Evolutionary conservation across 1,139 yeast species (phyloP).

Genomic region (Geotrichum fermentans): DNA sequence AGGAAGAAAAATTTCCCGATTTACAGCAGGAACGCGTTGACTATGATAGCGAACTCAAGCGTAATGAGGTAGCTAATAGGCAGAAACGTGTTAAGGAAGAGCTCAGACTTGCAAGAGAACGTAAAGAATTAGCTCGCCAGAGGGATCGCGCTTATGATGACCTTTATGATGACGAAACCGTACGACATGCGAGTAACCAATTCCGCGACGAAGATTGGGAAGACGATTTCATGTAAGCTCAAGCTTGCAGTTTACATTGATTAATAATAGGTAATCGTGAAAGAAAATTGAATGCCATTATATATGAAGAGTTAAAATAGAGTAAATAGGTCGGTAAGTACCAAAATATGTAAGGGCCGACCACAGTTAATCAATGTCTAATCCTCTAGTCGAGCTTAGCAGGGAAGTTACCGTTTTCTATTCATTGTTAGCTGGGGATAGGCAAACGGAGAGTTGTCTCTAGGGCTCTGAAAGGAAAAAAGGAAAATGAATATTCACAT

Average conservation of each 20-base stretch:
- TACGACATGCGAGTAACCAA: constrained; percentile 49
- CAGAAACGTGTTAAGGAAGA: constrained; percentile 34
- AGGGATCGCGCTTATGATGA: constrained; percentile 52
- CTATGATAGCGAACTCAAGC: constrained; percentile 36
- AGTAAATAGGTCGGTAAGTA: background rate
- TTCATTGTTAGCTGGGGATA: constrained; percentile 9
- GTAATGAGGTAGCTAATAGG: constrained; percentile 36
- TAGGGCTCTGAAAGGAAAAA: constrained; percentile 22
- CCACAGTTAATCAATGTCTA: background rate
- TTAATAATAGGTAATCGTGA: background rate
- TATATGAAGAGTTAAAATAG: background rate
- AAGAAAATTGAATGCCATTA: background rate
- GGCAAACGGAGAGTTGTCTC: no score
- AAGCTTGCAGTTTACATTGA: background rate
- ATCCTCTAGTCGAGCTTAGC: constrained; percentile 46
- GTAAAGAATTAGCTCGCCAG: constrained; percentile 35
- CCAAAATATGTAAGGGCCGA: background rate
- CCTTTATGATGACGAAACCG: constrained; percentile 48
- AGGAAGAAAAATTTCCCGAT: constrained; percentile 52
- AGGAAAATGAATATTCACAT: constrained; percentile 36
- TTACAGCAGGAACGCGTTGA: constrained; percentile 43
- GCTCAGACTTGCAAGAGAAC: constrained; percentile 31
- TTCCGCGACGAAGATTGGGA: constrained; percentile 57
- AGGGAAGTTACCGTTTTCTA: constrained; percentile 59
- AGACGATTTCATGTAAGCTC: constrained; percentile 65